phyloP scores from a whole-genome alignment of 2,329 filamentous ascomycete species.

The Xylariaceae sp. region DNA sequence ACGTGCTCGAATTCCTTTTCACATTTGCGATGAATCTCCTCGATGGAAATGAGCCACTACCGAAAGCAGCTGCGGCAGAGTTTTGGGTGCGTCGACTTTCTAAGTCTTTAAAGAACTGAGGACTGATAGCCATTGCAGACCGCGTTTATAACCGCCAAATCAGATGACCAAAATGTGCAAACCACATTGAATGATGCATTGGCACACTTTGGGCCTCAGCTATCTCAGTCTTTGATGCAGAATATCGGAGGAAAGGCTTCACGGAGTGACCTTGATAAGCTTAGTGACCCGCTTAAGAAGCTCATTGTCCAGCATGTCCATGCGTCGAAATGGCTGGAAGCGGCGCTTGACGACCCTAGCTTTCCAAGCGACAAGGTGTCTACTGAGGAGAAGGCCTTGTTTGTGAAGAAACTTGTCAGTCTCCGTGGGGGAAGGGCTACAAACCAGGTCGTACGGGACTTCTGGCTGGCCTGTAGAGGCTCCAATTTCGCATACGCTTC shows the following conservation, averaged over 20 bases:
- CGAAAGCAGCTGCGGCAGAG: constrained; percentile 74
- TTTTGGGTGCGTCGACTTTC: constrained; percentile 68
- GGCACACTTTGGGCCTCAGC: constrained; percentile 64
- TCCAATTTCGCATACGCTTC: constrained; percentile 67
- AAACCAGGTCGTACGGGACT: constrained; percentile 72
- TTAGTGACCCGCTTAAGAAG: constrained; percentile 75
- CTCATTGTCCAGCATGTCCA: constrained; percentile 63
- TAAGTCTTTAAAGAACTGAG: neutral
- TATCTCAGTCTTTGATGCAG: constrained; percentile 65
- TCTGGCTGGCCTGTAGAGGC: constrained; percentile 73
- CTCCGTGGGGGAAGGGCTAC: constrained; percentile 69
- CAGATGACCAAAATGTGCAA: constrained; percentile 51
- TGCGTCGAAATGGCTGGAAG: constrained; percentile 68
- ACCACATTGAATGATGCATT: constrained; percentile 57
- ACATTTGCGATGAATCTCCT: constrained; percentile 75
- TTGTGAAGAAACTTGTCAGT: constrained; percentile 71
- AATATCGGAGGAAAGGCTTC: constrained; percentile 73
- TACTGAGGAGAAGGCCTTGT: constrained; percentile 65
- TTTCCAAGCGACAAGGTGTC: constrained; percentile 68
- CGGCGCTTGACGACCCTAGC: constrained; percentile 59
- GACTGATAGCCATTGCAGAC: constrained; percentile 47
- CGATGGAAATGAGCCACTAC: constrained; percentile 73
- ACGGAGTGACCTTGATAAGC: constrained; percentile 74
- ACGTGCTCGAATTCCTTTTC: constrained; percentile 70
- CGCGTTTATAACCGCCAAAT: constrained; percentile 58